These are phyloP conservation scores for Teunomyces pallodes DNA, from an alignment of 805 yeast genomes.

Conservation along the genomic window DNA sequence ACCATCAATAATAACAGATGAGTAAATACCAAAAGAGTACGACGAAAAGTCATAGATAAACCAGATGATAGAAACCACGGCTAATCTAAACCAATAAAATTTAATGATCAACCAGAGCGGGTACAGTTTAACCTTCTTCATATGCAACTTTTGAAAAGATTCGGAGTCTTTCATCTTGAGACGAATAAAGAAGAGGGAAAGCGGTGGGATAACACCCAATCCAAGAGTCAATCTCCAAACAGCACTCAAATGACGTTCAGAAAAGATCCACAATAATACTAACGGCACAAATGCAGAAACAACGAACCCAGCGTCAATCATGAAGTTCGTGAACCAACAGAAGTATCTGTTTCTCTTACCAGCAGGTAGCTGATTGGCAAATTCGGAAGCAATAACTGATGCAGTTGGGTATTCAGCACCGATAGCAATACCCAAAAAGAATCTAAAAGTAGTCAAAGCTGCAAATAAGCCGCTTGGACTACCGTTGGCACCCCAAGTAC, in stretches of 20 bases:
- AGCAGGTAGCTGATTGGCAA: slow-evolving; percentile 71
- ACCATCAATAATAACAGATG: slow-evolving; percentile 62
- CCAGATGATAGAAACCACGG: slow-evolving; percentile 77
- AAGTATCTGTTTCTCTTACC: slow-evolving; percentile 88
- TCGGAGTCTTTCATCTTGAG: slow-evolving; percentile 71
- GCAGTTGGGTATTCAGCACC: slow-evolving; percentile 97
- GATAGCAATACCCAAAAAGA: slow-evolving; percentile 85
- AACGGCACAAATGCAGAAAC: slow-evolving; percentile 80
- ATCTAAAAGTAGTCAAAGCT: slow-evolving; percentile 80
- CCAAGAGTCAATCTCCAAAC: slow-evolving; percentile 94
- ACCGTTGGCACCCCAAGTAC: slow-evolving; percentile 72
- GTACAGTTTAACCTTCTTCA: slow-evolving; percentile 53
- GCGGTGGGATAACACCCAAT: slow-evolving; percentile 85
- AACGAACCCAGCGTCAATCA: slow-evolving; percentile 88
- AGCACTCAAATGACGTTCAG: slow-evolving; percentile 63
- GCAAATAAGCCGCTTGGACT: slow-evolving; percentile 75
- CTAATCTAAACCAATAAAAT: slow-evolving; percentile 80
- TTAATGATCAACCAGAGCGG: slow-evolving; percentile 72
- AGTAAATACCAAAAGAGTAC: slow-evolving; percentile 85
- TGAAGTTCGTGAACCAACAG: slow-evolving; percentile 81
- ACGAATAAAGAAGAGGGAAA: slow-evolving; percentile 74
- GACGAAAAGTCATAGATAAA: slow-evolving; percentile 85
- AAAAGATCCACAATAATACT: slow-evolving; percentile 81
- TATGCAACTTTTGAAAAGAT: slow-evolving; percentile 65
- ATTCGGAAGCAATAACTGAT: slow-evolving; percentile 91